A percentile compares a stretch with the other conserved stretches of the same genome.
Evolutionary conservation across 352 stramenopile species (phyloP).

Genomic region (Globisporangium paroecandrum): DNA sequence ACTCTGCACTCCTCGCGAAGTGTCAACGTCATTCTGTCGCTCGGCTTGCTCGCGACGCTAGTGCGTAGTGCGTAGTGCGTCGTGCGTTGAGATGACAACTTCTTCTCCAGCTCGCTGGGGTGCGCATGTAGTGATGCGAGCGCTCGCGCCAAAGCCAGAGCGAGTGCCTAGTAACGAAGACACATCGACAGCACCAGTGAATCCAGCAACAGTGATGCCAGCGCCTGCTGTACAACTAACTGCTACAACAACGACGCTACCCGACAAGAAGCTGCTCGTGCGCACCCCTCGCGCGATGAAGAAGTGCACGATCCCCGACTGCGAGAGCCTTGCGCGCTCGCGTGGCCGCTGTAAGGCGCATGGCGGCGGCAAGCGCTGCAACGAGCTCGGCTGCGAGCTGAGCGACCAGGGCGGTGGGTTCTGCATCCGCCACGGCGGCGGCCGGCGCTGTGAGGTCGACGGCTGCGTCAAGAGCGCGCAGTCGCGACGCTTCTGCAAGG

Average conservation of each 20-base stretch:
- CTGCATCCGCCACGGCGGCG: slow-evolving; percentile 82
- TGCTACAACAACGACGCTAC: not conserved
- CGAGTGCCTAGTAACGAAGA: not conserved
- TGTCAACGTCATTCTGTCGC: too few species aligned
- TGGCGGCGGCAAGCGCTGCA: slow-evolving; percentile 47
- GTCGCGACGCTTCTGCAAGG: slow-evolving; percentile 55
- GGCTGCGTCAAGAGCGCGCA: slow-evolving; percentile 48
- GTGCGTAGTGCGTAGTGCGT: too few species aligned
- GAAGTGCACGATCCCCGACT: slow-evolving; percentile 7
- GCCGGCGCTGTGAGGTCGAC: slow-evolving; percentile 53
- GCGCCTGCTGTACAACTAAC: not conserved
- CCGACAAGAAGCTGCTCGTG: not conserved
- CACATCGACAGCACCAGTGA: not conserved
- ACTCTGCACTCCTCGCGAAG: too few species aligned
- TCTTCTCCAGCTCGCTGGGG: too few species aligned
- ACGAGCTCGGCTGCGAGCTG: slow-evolving; percentile 21
- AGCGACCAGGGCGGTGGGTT: slow-evolving; percentile 23
- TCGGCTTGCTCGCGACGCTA: too few species aligned
- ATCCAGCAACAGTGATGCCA: not conserved
- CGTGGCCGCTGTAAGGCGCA: slow-evolving; percentile 22
- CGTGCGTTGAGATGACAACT: too few species aligned
- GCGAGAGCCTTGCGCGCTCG: slow-evolving; percentile 17
- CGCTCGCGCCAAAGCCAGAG: not conserved
- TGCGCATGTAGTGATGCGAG: too few species aligned
- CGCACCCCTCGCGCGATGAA: slow-evolving; percentile 10